phyloP scores from a whole-genome alignment of 805 yeast genomes.

The Blastobotrys robertii region DNA sequence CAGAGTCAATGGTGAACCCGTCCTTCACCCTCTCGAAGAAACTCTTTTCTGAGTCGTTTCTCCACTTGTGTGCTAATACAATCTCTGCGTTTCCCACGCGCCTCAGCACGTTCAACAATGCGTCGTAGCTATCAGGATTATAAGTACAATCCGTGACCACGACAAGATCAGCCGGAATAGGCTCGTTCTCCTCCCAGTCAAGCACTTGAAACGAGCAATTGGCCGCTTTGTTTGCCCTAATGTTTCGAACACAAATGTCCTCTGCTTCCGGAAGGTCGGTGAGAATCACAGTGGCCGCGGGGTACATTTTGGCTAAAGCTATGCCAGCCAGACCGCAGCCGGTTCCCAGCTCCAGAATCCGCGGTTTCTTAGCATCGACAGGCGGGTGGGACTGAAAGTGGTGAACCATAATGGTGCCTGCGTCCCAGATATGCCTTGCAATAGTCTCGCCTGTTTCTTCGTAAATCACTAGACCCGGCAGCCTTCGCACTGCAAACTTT shows the following conservation, averaged over 20 bases:
- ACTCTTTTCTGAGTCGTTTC: conserved; percentile 17
- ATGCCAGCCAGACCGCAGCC: conserved; percentile 35
- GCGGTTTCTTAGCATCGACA: conserved; percentile 3
- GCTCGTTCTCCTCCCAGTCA: conserved; percentile 29
- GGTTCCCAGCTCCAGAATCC: conserved; percentile 33
- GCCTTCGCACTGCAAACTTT: conserved; percentile 1
- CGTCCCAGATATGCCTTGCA: conserved; percentile 38
- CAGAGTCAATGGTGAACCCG: background rate
- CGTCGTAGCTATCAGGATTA: conserved; percentile 32
- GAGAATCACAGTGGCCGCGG: conserved; percentile 18
- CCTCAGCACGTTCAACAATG: conserved; percentile 25
- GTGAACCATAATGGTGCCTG: conserved; percentile 20
- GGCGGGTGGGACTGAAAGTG: background rate
- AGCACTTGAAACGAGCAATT: conserved; percentile 24
- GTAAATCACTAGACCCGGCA: conserved; percentile 10
- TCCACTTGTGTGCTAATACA: conserved; percentile 26
- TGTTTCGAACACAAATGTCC: conserved; percentile 29
- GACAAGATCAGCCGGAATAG: conserved; percentile 29
- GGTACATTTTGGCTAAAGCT: conserved; percentile 20
- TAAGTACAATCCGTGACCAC: conserved; percentile 36
- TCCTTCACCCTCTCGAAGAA: conserved; percentile 12
- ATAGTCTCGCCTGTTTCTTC: conserved; percentile 34
- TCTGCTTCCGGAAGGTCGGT: conserved; percentile 33
- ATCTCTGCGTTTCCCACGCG: conserved; percentile 8
- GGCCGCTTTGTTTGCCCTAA: conserved; percentile 16